Conservation (phyloP, 2,329 filamentous ascomycete genomes). For the Colletotrichum sublineola region DNA sequence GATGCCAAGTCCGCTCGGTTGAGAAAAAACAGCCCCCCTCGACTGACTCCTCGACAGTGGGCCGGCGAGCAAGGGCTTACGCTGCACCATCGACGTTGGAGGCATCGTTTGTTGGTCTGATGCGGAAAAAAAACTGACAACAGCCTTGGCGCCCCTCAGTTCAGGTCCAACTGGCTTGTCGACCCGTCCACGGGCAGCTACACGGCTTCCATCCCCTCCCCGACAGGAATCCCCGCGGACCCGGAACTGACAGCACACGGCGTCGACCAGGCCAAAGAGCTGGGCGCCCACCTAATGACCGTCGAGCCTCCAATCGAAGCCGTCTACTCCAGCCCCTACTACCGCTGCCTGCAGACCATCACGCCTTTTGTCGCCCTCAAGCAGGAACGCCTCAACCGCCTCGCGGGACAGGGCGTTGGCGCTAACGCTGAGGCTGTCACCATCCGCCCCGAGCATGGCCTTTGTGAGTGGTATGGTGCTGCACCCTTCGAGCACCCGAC, state of each 20-base stretch:
- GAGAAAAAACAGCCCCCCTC: background rate
- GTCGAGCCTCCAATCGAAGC: slow-evolving; percentile 77
- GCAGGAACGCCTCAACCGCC: slow-evolving; percentile 44
- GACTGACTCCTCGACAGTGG: background rate
- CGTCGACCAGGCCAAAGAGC: slow-evolving; percentile 83
- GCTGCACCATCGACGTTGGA: slow-evolving; percentile 1
- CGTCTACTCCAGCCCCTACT: slow-evolving; percentile 89
- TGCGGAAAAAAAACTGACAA: slow-evolving; percentile 32
- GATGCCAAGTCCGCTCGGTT: background rate
- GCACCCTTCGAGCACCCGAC: slow-evolving; percentile 88
- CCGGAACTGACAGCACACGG: slow-evolving; percentile 90
- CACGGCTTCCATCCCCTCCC: slow-evolving; percentile 78
- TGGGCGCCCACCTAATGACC: slow-evolving; percentile 74
- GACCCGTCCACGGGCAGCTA: slow-evolving; percentile 86
- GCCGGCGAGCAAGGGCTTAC: background rate
- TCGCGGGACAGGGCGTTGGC: slow-evolving; percentile 22
- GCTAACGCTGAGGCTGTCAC: slow-evolving; percentile 47
- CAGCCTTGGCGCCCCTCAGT: slow-evolving; percentile 64
- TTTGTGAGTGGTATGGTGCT: slow-evolving; percentile 92
- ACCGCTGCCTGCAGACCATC: slow-evolving; percentile 88
- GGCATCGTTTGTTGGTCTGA: slow-evolving; percentile 18
- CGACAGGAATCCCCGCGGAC: slow-evolving; percentile 90
- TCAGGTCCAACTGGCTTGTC: slow-evolving; percentile 91
- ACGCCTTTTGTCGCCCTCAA: slow-evolving; percentile 72
- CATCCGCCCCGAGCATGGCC: slow-evolving; percentile 68